Evolutionary conservation across 768 basidiomycete genomes (phyloP).

Genomic region (Rhodotorula paludigena): DNA sequence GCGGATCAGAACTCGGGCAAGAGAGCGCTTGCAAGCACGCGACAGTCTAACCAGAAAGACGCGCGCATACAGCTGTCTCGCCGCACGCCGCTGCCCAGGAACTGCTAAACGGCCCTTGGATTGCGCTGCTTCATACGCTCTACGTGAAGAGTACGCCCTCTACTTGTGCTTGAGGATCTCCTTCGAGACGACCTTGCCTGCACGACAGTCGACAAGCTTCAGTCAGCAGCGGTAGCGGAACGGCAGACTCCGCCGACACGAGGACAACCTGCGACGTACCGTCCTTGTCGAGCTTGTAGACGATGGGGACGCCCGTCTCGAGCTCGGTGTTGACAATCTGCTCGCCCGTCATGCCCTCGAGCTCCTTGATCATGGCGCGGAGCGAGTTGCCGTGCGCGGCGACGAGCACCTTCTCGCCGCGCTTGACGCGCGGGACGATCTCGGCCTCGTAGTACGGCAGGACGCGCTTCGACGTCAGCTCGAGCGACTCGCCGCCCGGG

Average conservation of each 20-base stretch:
- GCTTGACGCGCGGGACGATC: constrained; percentile 38
- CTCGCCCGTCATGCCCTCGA: constrained; percentile 39
- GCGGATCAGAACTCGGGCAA: no score
- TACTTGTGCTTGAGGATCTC: constrained; percentile 33
- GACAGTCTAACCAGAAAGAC: no score
- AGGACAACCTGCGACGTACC: constrained; percentile 3
- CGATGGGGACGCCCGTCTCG: constrained; percentile 41
- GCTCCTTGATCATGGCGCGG: constrained; percentile 41
- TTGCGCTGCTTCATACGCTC: no score
- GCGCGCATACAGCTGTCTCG: no score
- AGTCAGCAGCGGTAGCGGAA: neutral
- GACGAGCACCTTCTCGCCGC: constrained; percentile 43
- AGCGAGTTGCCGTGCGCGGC: constrained; percentile 44
- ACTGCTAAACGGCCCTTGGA: no score
- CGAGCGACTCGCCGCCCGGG: constrained; percentile 42
- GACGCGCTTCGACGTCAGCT: constrained; percentile 41
- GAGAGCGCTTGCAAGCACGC: no score
- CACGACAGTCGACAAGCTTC: neutral
- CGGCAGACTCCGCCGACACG: neutral
- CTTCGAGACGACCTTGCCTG: constrained; percentile 39
- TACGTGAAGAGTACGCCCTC: neutral
- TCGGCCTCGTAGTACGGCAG: constrained; percentile 43
- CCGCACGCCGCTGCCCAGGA: no score
- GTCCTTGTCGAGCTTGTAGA: constrained; percentile 39
- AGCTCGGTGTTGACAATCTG: constrained; percentile 42